Percentiles rank a stretch among this genome's conserved stretches.
Conservation (phyloP, 495 filamentous ascomycete species). For the Halenospora varia region DNA sequence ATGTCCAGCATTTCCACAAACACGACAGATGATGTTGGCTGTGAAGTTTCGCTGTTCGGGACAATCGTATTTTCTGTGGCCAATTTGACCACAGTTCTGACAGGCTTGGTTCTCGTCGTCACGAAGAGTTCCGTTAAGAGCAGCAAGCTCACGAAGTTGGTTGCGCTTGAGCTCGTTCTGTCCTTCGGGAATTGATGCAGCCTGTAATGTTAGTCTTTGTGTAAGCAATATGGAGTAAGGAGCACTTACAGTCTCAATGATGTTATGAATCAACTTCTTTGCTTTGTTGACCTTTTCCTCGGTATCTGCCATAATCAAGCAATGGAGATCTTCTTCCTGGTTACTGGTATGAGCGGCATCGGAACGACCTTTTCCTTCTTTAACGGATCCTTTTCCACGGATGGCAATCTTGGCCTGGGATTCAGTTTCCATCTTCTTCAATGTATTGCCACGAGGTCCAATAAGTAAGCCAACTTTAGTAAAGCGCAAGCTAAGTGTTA, state of each 20-base stretch:
- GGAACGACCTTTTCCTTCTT: constrained; percentile 98
- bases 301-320: constrained; percentile 97
- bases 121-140: constrained; percentile 94
- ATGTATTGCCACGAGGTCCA: constrained; percentile 97
- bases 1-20: constrained; percentile 92
- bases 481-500: constrained; percentile 87
- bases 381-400: constrained; percentile 98
- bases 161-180: constrained; percentile 98
- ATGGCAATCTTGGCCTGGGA: constrained; percentile 98
- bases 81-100: constrained; percentile 99
- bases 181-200: constrained; percentile 95
- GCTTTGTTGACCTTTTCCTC: constrained; percentile 98
- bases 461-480: constrained; percentile 99
- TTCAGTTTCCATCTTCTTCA: constrained; percentile 99
- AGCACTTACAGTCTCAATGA: constrained; percentile 90
- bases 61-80: constrained; percentile 98
- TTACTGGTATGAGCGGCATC: constrained; percentile 98
- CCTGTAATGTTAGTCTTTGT: constrained; percentile 49
- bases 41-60: constrained; percentile 97
- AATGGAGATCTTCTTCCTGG: constrained; percentile 98
- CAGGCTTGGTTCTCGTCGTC: constrained; percentile 99
- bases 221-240: neutral
- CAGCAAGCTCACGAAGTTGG: constrained; percentile 93
- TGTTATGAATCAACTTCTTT: constrained; percentile 93
- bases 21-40: constrained; percentile 97